Conservation (phyloP, 106 monocot genomes). For the Alisma plantagoaquatica region DNA sequence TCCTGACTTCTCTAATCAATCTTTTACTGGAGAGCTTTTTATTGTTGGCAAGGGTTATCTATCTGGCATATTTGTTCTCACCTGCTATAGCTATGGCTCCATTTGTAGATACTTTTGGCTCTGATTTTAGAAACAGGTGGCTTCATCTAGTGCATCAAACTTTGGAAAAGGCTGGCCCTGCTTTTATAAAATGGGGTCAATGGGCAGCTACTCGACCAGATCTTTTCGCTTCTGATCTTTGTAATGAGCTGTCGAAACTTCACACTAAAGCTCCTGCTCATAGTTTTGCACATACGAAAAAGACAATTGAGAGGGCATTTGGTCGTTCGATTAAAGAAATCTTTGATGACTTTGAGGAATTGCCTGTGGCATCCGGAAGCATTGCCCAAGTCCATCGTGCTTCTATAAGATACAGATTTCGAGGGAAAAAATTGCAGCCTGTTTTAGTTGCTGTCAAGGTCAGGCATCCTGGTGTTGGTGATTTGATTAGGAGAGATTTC, state of each 20-base stretch:
- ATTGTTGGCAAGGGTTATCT: conserved; percentile 37
- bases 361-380: conserved; percentile 73
- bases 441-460: conserved; percentile 62
- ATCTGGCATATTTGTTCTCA: conserved; percentile 46
- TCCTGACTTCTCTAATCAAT: conserved; percentile 29
- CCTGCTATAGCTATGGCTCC: conserved; percentile 50
- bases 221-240: conserved; percentile 59
- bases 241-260: conserved; percentile 49
- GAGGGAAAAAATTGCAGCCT: conserved; percentile 18
- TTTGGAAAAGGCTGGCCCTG: conserved; percentile 60
- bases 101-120: conserved; percentile 35
- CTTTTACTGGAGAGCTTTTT: conserved; percentile 29
- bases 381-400: conserved; percentile 69
- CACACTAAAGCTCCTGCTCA: conserved; percentile 64
- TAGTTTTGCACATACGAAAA: conserved; percentile 55
- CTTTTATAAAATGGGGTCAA: conserved; percentile 79
- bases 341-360: conserved; percentile 72
- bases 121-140: conserved; percentile 36
- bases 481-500: conserved; percentile 65
- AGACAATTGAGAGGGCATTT: conserved; percentile 61
- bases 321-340: conserved; percentile 52
- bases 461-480: conserved; percentile 70
- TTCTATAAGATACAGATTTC: conserved; percentile 28
- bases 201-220: conserved; percentile 79
- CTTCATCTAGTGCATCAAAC: conserved; percentile 42